Conservation (phyloP, 805 yeast genomes). For the Metschnikowia baotianmanensis region DNA sequence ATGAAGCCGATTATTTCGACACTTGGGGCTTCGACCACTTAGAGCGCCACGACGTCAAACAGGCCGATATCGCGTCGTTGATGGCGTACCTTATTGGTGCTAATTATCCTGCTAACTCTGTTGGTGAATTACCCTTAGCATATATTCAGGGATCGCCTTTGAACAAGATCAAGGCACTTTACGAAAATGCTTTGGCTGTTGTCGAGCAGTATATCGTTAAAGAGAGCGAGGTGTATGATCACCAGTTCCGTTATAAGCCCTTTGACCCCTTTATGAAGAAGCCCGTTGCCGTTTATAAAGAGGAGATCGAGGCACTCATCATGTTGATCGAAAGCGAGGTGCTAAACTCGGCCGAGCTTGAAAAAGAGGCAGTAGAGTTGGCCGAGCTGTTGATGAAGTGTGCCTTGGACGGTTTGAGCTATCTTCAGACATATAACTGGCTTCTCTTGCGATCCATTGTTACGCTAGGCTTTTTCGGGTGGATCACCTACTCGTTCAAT, state of each 20-base stretch:
- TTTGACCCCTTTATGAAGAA: slow-evolving; percentile 56
- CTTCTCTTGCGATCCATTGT: slow-evolving; percentile 79
- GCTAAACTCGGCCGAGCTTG: slow-evolving; percentile 16
- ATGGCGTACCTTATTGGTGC: slow-evolving; percentile 94
- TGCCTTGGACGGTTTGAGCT: slow-evolving; percentile 75
- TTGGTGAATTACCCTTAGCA: slow-evolving; percentile 86
- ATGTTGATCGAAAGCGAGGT: slow-evolving; percentile 20
- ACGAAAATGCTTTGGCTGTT: slow-evolving; percentile 75
- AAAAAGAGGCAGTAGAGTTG: slow-evolving; percentile 47
- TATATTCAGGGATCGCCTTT: slow-evolving; percentile 60
- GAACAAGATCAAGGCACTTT: slow-evolving; percentile 68
- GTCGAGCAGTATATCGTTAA: slow-evolving; percentile 92
- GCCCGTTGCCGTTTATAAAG: slow-evolving; percentile 42
- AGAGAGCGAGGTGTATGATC: slow-evolving; percentile 60
- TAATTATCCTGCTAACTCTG: slow-evolving; percentile 91
- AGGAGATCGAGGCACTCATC: slow-evolving; percentile 52
- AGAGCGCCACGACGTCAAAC: slow-evolving; percentile 82
- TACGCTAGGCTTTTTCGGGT: slow-evolving; percentile 89
- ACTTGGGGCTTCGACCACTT: slow-evolving; percentile 75
- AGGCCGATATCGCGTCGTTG: slow-evolving; percentile 93
- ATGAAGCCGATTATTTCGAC: slow-evolving; percentile 53
- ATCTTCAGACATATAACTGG: slow-evolving; percentile 95
- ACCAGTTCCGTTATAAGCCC: slow-evolving; percentile 76
- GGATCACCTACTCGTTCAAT: slow-evolving; percentile 84
- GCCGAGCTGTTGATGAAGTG: slow-evolving; percentile 69